phyloP scores from a whole-genome alignment of 148 eudicot species.

The Persicaria tinctoria region DNA sequence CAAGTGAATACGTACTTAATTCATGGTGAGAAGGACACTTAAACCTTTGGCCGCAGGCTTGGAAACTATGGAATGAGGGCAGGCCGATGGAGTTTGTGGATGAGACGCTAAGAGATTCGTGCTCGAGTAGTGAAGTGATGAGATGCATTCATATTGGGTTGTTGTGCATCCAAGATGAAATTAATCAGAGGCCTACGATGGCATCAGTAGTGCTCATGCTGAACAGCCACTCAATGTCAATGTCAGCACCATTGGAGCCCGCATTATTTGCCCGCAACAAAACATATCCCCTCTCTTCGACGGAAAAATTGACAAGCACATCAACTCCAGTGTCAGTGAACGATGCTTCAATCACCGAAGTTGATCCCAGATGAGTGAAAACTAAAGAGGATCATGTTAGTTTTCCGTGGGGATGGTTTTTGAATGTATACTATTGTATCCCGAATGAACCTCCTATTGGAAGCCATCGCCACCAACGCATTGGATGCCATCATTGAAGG shows the following conservation, averaged over 20 bases:
- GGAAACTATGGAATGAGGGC: slow-evolving; percentile 29
- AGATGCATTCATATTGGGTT: slow-evolving; percentile 38
- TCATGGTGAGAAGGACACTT: not conserved
- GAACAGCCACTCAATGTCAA: slow-evolving; percentile 17
- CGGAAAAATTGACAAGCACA: slow-evolving; percentile 2
- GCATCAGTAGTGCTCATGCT: slow-evolving; percentile 22
- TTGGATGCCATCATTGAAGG: too few species aligned
- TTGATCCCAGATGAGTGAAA: not conserved
- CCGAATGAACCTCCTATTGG: too few species aligned
- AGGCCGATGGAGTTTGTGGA: slow-evolving; percentile 24
- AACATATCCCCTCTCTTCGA: not conserved
- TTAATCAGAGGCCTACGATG: slow-evolving; percentile 30
- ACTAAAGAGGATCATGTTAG: not conserved
- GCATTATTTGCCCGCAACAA: slow-evolving; percentile 12
- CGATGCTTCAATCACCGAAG: not conserved
- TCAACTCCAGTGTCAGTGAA: not conserved
- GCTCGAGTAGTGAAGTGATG: slow-evolving; percentile 18
- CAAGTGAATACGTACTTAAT: not conserved
- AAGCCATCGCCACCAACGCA: too few species aligned
- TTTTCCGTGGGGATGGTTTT: too few species aligned
- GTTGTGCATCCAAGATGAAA: slow-evolving; percentile 36
- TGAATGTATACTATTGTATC: too few species aligned
- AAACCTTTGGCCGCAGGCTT: slow-evolving; percentile 18
- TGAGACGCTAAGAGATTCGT: slow-evolving; percentile 18
- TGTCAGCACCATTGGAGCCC: slow-evolving; percentile 28